Conservation (phyloP, 2,329 filamentous ascomycete genomes). For the Aotearoamyces nothofagi region DNA sequence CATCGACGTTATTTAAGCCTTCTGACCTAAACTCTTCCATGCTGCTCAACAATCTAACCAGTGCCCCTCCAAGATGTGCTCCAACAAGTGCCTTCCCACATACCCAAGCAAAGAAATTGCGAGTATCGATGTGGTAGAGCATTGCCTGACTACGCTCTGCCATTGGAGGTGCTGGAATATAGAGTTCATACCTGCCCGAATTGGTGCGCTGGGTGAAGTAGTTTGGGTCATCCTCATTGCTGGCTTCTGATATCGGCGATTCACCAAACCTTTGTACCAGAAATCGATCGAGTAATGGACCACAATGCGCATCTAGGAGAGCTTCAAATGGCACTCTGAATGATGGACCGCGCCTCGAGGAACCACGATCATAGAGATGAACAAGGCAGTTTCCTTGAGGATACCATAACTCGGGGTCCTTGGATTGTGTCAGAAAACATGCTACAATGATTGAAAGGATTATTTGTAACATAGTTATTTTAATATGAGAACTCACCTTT, state of each 20-base stretch:
- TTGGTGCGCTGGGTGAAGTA: conserved; percentile 7
- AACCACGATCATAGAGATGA: conserved; percentile 50
- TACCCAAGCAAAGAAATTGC: conserved; percentile 65
- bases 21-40: conserved; percentile 44
- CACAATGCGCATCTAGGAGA: conserved; percentile 41
- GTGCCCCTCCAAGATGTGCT: conserved; percentile 43
- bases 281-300: conserved; percentile 40
- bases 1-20: conserved; percentile 39
- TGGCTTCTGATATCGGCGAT: conserved; percentile 6
- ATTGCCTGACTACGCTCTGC: conserved; percentile 37
- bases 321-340: conserved; percentile 47
- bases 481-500: conserved; percentile 24
- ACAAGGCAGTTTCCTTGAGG: conserved; percentile 53
- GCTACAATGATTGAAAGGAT: too few relatives aligned
- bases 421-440: conserved; percentile 2
- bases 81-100: conserved; percentile 53
- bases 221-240: conserved; percentile 4
- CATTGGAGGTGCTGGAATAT: conserved; percentile 48
- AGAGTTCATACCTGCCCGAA: conserved; percentile 34
- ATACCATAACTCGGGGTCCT: conserved; percentile 63
- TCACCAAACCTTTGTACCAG: conserved; percentile 15
- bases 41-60: conserved; percentile 49
- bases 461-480: too few relatives aligned
- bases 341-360: conserved; percentile 49
- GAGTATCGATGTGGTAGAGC: conserved; percentile 49